Conservation (phyloP, 345 rosid genomes). For the Turnera subulata region DNA sequence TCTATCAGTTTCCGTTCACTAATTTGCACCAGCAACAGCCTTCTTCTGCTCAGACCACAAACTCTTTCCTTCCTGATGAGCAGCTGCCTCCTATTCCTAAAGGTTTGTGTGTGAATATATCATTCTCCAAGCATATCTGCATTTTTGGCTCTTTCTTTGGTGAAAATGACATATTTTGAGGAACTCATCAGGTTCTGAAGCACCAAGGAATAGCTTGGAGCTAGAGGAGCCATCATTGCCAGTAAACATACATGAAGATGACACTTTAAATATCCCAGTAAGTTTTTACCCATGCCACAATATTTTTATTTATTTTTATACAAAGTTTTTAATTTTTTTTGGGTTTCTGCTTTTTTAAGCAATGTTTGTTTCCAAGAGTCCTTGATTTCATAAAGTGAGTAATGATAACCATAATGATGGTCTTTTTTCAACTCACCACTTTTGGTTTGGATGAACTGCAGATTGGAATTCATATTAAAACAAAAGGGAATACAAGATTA, state of each 20-base stretch:
- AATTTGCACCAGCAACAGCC: conserved; percentile 13
- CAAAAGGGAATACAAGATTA: conserved; percentile 21
- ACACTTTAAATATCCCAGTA: conserved; percentile 46
- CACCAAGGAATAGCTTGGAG: conserved; percentile 86
- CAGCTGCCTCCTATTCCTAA: conserved; percentile 18
- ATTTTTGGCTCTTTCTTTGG: background rate
- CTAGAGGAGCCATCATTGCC: conserved; percentile 42
- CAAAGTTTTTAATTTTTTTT: conserved; percentile 13
- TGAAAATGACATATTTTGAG: background rate
- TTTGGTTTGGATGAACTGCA: conserved; percentile 16
- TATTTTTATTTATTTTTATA: background rate
- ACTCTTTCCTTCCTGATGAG: conserved; percentile 17
- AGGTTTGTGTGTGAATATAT: conserved; percentile 32
- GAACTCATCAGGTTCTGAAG: conserved; percentile 56
- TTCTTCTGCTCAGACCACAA: conserved; percentile 27
- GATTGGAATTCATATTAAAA: conserved; percentile 75
- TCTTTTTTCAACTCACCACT: background rate
- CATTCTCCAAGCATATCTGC: background rate
- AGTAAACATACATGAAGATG: conserved; percentile 32
- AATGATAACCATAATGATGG: conserved; percentile 24
- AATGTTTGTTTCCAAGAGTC: conserved; percentile 10
- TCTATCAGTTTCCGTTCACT: conserved; percentile 35
- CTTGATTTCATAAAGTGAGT: conserved; percentile 21
- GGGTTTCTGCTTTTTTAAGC: conserved; percentile 4
- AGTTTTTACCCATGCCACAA: conserved; percentile 19